Conservation (phyloP, 139 green algal species). For the Tetratostichococcus sp. region DNA sequence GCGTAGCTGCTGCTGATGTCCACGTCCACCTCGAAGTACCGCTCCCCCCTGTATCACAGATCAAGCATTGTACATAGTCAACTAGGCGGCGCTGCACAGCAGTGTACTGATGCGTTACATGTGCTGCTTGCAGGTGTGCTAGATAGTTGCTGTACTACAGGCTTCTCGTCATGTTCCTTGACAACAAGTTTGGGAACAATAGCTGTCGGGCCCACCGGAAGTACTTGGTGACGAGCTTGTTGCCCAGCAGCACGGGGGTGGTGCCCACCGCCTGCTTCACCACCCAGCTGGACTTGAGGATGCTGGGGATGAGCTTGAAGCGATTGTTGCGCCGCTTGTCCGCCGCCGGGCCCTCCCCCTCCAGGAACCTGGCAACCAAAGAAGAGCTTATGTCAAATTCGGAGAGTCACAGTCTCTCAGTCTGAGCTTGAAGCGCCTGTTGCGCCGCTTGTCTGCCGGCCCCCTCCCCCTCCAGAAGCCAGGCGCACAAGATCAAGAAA, state of each 20-base stretch:
- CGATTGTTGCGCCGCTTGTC: conserved; percentile 37
- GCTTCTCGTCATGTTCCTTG: too few species aligned
- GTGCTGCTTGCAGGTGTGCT: too few species aligned
- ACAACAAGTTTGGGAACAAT: neutral
- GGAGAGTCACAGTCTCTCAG: too few species aligned
- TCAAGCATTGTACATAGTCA: too few species aligned
- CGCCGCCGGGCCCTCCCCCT: conserved; percentile 27
- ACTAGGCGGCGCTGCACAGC: too few species aligned
- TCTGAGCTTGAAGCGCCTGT: too few species aligned
- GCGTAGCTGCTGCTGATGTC: conserved; percentile 46
- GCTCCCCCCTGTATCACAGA: neutral
- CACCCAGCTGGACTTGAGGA: conserved; percentile 58
- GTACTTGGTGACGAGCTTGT: conserved; percentile 60
- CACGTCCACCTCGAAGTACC: conserved; percentile 52
- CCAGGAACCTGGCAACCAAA: conserved; percentile 23
- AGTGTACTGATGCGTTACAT: too few species aligned
- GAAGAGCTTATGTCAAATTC: too few species aligned
- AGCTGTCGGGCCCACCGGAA: conserved; percentile 20
- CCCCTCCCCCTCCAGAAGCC: too few species aligned
- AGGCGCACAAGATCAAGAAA: too few species aligned
- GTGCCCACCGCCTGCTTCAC: conserved; percentile 63
- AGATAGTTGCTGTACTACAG: too few species aligned
- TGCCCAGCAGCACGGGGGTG: conserved; percentile 62
- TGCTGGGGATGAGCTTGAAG: conserved; percentile 67
- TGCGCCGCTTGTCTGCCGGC: too few species aligned